Percentiles rank a stretch among this genome's conserved stretches.
These are phyloP conservation scores for Cyberlindnera nakhonratchasimensis DNA, from an alignment of 805 yeast species.

Conservation along the genomic window DNA sequence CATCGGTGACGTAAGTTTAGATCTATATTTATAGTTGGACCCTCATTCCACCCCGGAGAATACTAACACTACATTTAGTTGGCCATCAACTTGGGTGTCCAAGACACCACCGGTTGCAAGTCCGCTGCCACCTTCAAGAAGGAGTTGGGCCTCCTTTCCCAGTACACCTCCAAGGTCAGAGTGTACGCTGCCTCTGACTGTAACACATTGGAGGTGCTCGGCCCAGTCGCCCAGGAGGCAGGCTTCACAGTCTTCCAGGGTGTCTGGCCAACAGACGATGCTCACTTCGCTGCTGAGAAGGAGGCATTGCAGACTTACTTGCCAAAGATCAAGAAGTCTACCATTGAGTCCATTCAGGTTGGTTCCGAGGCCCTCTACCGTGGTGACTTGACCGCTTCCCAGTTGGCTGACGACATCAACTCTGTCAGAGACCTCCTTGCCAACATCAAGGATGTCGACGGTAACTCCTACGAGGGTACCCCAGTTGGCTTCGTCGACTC, in stretches of 20 bases:
- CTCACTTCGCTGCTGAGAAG: slow-evolving; percentile 73
- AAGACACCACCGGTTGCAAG: slow-evolving; percentile 70
- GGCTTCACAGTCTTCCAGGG: slow-evolving; percentile 80
- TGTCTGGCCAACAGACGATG: slow-evolving; percentile 89
- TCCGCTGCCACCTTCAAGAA: slow-evolving; percentile 60
- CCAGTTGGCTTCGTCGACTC: slow-evolving; percentile 95
- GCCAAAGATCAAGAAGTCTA: slow-evolving; percentile 65
- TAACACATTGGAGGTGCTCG: slow-evolving; percentile 78
- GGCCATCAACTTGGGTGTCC: slow-evolving; percentile 85
- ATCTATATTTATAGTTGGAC: slow-evolving; percentile 19
- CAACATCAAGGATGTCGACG: slow-evolving; percentile 71
- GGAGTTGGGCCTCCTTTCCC: slow-evolving; percentile 59
- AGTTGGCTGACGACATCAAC: slow-evolving; percentile 64
- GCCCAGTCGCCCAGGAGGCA: slow-evolving; percentile 79
- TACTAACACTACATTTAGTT: slow-evolving; percentile 32
- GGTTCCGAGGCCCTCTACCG: slow-evolving; percentile 97
- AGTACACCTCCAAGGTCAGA: slow-evolving; percentile 65
- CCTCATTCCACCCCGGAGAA: neutral
- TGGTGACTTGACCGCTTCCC: slow-evolving; percentile 71
- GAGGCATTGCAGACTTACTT: slow-evolving; percentile 65
- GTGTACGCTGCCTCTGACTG: slow-evolving; percentile 94
- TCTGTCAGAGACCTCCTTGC: slow-evolving; percentile 58
- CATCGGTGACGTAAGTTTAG: slow-evolving; percentile 46
- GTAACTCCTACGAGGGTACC: slow-evolving; percentile 64
- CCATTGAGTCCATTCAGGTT: slow-evolving; percentile 76